Base-by-base conservation (phyloP, 208 protist genomes). In the Trypanosoma brucei region DNA sequence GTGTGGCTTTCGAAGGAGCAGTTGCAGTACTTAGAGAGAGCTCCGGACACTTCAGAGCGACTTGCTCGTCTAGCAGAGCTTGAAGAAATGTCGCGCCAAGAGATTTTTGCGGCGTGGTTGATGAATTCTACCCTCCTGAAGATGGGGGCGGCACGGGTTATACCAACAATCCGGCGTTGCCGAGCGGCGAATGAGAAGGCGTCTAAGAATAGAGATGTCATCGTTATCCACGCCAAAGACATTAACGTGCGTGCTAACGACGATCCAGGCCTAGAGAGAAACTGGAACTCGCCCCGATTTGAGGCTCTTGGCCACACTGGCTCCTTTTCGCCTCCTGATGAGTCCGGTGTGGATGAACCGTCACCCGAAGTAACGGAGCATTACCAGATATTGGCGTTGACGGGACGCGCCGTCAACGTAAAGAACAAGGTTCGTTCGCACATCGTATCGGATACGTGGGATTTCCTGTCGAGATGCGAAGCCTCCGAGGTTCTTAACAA, bases 301-400 rank as follows among this genome's bases (percentile, higher is more conserved):
- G 42, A 31, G 37, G 13, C 31, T 6, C 3, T n/a, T 6, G 33
- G 8, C 13, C 35, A 3, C 22, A 36, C 11, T 39, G 33, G 14
- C 30, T 22, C 40, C 3, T 31, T 38, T 31, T 62, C 44, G 36
- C 33, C 46, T 30, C 35, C 46, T 34, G 33, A 56, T 14, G 61
- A 58, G 30, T 33, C 34, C 31, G 40, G 37, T 3, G 33, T 11
- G 1, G 38, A 48, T 42, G 60, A 57, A 22, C 34, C 48, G n/a
- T 14, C 2, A 34, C 40, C 31, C 2, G 40, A 31, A 44, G 81
- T 81, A 67, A 66, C 88, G 39, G 81, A 88, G 72, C 87, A 88
- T 64, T 91, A 84, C 75, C 79, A 94, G 62, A 40, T 94, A 65
- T 57, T 94, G 9, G 83, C 84, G 8, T 64, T 94, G 39, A 90